Evolutionary conservation across 2,329 filamentous ascomycete species (phyloP), one percentile per base, ranked within the genome.

Genomic region (Xylariaceae sp.): DNA sequence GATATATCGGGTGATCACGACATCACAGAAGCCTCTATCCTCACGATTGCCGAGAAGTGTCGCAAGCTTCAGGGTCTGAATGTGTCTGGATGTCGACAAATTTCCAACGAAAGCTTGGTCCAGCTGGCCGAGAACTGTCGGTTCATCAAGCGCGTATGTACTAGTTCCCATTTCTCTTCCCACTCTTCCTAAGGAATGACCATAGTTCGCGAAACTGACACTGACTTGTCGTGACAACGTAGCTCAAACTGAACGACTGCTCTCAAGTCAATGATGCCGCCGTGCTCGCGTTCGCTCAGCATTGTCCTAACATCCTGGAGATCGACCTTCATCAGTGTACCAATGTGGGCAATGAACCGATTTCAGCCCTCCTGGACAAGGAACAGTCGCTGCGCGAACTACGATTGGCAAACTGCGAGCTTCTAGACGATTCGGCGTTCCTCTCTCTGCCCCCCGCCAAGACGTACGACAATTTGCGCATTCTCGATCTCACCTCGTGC

Each of bases 241-340:
- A 94, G 86, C 82, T 99, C 66, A 99, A 99, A 83, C 82, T 99
- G 62, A 99, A 97, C 74, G 89, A 92, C 59, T 96, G 94, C 72
- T 75, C 77, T n/a, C 89, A 96, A 74, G 78, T 97, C 39, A 91
- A 88, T 45, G 91, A 97, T 71, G 80, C 82, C 53, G 88, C 92
- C 5, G 87, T 97, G 64, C 79, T 90, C 60, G 89, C 92, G 2
- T 95, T 99, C 71, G 93, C 94, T 4, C 80, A 87, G 51, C 85
- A 95, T 74, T 97, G 93, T 72, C 90, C 87, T 10, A 93, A 96
- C 66, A 92, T 99, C 37, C 86, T 99, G 63, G 94, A 99, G 74
- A 96, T 99, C 62, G 94, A 99, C 72, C 83, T 99, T 11, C 90
- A 96, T 67, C 88, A 91, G 67, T 96, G 94, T 77, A 82, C 80